phyloP scores from a whole-genome alignment of 257 asterid species.

The Salvia hispanica region DNA sequence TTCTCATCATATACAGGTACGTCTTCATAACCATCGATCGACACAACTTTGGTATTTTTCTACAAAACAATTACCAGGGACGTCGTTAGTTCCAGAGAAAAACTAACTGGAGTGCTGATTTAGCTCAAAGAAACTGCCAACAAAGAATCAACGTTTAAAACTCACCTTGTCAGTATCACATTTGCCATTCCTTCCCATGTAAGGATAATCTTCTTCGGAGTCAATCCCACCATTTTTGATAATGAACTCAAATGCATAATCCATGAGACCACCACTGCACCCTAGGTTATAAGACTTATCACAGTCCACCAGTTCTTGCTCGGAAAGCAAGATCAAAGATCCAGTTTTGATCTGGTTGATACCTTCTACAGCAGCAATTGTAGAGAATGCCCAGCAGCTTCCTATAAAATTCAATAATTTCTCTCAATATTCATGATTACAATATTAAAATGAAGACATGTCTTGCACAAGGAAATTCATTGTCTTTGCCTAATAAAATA shows the following conservation, averaged over 20 bases:
- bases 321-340: conserved; percentile 49
- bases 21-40: conserved; percentile 61
- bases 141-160: conserved; percentile 4
- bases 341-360: conserved; percentile 55
- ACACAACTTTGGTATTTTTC: conserved; percentile 73
- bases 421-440: background rate
- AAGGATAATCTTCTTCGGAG: conserved; percentile 60
- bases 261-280: conserved; percentile 73
- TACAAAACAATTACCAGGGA: conserved; percentile 32
- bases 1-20: conserved; percentile 44
- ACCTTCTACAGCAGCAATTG: conserved; percentile 58
- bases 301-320: conserved; percentile 68
- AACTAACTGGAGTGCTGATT: background rate
- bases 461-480: background rate
- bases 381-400: conserved; percentile 78
- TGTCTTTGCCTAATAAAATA: background rate
- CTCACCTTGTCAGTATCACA: conserved; percentile 55
- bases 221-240: conserved; percentile 67
- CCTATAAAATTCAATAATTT: conserved; percentile 36
- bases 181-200: conserved; percentile 44
- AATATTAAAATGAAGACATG: background rate
- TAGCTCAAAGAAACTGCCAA: background rate
- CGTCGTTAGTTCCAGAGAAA: background rate
- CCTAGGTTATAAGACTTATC: conserved; percentile 52
- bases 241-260: conserved; percentile 62